phyloP scores from a whole-genome alignment of 352 stramenopile genomes.

The Globisporangium recalcitrans region DNA sequence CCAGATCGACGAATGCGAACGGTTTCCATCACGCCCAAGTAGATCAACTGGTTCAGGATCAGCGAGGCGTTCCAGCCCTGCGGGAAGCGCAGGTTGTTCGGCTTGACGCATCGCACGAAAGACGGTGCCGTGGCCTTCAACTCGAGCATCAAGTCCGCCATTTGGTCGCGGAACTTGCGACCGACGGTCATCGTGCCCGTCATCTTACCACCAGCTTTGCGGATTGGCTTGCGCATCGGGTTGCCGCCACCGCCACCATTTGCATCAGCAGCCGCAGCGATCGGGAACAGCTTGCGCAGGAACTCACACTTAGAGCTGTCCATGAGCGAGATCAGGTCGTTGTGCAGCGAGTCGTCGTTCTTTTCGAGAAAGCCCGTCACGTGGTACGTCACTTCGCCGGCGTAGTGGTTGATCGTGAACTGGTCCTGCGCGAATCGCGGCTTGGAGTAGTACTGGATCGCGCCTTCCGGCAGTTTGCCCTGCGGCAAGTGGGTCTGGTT shows the following conservation, averaged over 20 bases:
- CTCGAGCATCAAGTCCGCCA: constrained; percentile 84
- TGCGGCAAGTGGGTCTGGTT: constrained; percentile 85
- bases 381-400: constrained; percentile 94
- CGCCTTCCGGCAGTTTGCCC: constrained; percentile 70
- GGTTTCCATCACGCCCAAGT: constrained; percentile 88
- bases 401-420: constrained; percentile 97
- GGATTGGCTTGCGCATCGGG: constrained; percentile 55
- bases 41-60: constrained; percentile 88
- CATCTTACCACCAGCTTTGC: constrained; percentile 83
- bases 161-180: constrained; percentile 88
- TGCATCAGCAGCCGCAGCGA: constrained; percentile 31
- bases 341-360: constrained; percentile 96
- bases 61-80: constrained; percentile 83
- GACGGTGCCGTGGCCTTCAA: constrained; percentile 77
- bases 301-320: constrained; percentile 81
- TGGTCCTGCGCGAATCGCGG: constrained; percentile 85
- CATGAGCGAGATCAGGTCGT: constrained; percentile 86
- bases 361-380: constrained; percentile 96
- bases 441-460: constrained; percentile 82
- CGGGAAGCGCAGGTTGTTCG: constrained; percentile 87
- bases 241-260: constrained; percentile 29
- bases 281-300: constrained; percentile 67
- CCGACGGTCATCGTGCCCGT: constrained; percentile 87
- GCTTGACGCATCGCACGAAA: constrained; percentile 91
- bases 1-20: constrained; percentile 85